Conservation (phyloP, 495 filamentous ascomycete species). For the Aspergillus affinis region DNA sequence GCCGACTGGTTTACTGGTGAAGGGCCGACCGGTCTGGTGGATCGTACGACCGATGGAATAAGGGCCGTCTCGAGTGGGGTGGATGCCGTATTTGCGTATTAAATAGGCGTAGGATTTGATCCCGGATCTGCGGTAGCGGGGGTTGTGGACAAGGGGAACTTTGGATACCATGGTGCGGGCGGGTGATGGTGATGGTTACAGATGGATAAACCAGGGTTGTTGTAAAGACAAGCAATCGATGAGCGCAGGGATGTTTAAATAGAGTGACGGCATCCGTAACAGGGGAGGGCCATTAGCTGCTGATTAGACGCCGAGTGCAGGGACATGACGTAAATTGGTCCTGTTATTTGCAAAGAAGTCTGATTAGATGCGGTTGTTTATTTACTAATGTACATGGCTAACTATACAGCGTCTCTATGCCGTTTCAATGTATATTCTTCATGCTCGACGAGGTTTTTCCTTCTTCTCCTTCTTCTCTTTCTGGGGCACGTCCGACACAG, state of each 20-base stretch:
- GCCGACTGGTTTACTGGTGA: conserved; percentile 40
- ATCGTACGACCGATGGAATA: conserved; percentile 54
- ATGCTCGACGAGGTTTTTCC: neutral
- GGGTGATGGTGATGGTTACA: too few relatives aligned
- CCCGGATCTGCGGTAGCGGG: conserved; percentile 63
- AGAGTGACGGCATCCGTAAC: neutral
- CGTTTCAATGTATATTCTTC: neutral
- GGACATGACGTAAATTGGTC: neutral
- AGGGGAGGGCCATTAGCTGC: neutral
- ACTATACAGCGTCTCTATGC: neutral
- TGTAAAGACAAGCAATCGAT: neutral
- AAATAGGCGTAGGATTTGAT: conserved; percentile 71
- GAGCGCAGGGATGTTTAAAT: neutral
- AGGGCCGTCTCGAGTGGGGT: conserved; percentile 67
- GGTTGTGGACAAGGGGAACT: conserved; percentile 54
- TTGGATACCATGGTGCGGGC: conserved; percentile 37
- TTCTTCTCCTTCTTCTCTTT: conserved; percentile 11
- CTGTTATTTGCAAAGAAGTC: too few relatives aligned
- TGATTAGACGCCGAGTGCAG: neutral
- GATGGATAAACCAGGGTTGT: too few relatives aligned
- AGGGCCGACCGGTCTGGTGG: conserved; percentile 45
- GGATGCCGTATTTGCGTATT: conserved; percentile 69
- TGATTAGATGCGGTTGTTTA: neutral
- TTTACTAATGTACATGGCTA: neutral
- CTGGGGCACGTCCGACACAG: conserved; percentile 26